phyloP scores from a whole-genome alignment of 495 filamentous ascomycete genomes.

The Pyronema domesticum region DNA sequence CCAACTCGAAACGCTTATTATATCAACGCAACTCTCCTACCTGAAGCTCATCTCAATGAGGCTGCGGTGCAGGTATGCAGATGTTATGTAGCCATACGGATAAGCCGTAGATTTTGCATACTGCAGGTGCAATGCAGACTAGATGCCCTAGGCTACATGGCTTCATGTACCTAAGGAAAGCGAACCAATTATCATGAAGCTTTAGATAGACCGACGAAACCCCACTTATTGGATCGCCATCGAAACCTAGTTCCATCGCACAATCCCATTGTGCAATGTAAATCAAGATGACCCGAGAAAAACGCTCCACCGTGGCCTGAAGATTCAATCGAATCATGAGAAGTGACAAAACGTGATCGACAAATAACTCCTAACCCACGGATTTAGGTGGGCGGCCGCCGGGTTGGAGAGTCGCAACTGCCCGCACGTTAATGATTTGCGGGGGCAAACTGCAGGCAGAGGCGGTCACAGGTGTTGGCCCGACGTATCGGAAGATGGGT shows the following conservation, averaged over 20 bases:
- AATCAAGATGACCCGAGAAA: not conserved
- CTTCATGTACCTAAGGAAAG: not conserved
- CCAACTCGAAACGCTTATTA: not conserved
- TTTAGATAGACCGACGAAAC: not conserved
- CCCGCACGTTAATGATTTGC: not conserved
- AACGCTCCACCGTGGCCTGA: not conserved
- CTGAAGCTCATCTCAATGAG: not conserved
- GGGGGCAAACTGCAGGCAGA: not conserved
- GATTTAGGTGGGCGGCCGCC: not conserved
- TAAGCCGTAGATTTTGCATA: not conserved
- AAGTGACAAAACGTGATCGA: not conserved
- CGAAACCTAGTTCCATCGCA: not conserved
- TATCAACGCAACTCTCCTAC: not conserved
- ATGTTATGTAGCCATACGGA: slow-evolving; percentile 1
- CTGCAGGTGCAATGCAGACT: slow-evolving; percentile 2
- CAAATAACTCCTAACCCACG: not conserved
- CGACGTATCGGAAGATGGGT: not conserved
- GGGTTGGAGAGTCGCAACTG: not conserved
- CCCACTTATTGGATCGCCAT: not conserved
- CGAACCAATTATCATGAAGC: slow-evolving; percentile 3
- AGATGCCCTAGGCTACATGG: not conserved
- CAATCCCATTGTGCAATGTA: not conserved
- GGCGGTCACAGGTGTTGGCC: not conserved
- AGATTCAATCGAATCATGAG: not conserved
- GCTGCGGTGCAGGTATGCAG: not conserved